These are phyloP conservation scores for Phytophthora europaea DNA, from an alignment of 352 stramenopile genomes.

Conservation along the genomic window DNA sequence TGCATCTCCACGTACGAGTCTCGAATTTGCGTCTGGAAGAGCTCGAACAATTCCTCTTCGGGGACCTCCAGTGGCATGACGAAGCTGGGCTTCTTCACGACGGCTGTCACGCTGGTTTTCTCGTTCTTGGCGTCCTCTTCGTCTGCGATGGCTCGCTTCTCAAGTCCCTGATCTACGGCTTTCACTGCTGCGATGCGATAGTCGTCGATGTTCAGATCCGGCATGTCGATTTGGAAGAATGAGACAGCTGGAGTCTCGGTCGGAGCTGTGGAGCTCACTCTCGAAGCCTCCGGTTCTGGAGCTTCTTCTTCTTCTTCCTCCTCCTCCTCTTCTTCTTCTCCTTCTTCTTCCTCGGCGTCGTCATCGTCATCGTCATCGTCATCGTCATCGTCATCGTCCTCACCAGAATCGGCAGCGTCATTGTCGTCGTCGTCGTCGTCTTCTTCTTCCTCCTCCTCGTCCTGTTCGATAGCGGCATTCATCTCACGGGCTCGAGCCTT, in stretches of 20 bases:
- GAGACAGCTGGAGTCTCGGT: conserved; percentile 5
- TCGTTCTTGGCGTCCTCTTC: conserved; percentile 2
- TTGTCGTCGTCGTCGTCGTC: conserved; percentile 27
- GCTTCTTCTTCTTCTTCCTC: conserved; percentile 28
- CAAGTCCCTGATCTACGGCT: conserved; percentile 46
- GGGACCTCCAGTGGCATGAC: conserved; percentile 37
- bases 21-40: conserved; percentile 58
- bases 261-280: conserved; percentile 1
- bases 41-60: conserved; percentile 55
- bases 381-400: conserved; percentile 24
- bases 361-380: conserved; percentile 11
- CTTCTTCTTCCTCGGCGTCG: conserved; percentile 24
- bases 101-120: conserved; percentile 2
- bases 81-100: conserved; percentile 27
- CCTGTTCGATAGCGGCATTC: conserved; percentile 21
- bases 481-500: conserved; percentile 42
- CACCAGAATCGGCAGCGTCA: background rate
- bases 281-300: conserved; percentile 12
- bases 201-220: conserved; percentile 51
- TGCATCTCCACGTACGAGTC: conserved; percentile 63
- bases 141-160: conserved; percentile 33
- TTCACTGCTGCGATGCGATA: conserved; percentile 54
- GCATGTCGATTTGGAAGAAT: conserved; percentile 69
- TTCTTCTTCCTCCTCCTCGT: conserved; percentile 20
- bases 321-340: background rate